Evolutionary conservation across 2,329 filamentous ascomycete genomes (phyloP), one percentile per base, ranked within the genome.

Genomic region (Colletotrichum sp.): DNA sequence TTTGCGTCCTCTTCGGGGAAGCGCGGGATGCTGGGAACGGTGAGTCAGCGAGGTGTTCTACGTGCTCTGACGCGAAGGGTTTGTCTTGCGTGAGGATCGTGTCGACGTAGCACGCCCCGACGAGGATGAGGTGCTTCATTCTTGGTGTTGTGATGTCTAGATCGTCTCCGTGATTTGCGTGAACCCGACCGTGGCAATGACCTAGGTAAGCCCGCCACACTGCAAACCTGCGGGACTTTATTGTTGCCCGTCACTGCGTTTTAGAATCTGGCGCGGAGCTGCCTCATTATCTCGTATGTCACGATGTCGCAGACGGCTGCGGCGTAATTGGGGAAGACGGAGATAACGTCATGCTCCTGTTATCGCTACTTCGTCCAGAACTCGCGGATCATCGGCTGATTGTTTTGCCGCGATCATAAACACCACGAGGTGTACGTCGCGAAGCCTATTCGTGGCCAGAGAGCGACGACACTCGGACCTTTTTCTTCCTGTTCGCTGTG

Each of bases 1-100:
- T 96, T 96, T 63, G 91, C 89, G 85, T 96, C 94, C 84, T 96
- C 94, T 8, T 84, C 83, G 2, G 94, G 94, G 81, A 91, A 95
- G 80, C 91, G 85, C 4, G 92, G 90, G 38, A 94, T 89, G 76
- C 92, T 94, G 81, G 65, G 26, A n/a, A 13, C 5, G 28, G 63
- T 73, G n/a, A 67, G 67, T 69, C 26, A 21, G 13, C 32, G 9
- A 18, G n/a, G 28, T 26, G 28, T 12, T 48, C 58, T 36, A 36
- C 75, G 71, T 71, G 75, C 56, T 74, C 62, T 74, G 74, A 71
- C 13, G 64, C 38, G 76, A 28, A 36, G 55, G 62, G 66, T 82
- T 83, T 85, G 89, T 92, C 88, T 92, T 55, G n/a, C 43, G 43
- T 52, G 43, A 94, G 86, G 74, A 95, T 93, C 3, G 92, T 95